Conservation (phyloP, 805 yeast species). For the Tetrapisispora nanseiensis region DNA sequence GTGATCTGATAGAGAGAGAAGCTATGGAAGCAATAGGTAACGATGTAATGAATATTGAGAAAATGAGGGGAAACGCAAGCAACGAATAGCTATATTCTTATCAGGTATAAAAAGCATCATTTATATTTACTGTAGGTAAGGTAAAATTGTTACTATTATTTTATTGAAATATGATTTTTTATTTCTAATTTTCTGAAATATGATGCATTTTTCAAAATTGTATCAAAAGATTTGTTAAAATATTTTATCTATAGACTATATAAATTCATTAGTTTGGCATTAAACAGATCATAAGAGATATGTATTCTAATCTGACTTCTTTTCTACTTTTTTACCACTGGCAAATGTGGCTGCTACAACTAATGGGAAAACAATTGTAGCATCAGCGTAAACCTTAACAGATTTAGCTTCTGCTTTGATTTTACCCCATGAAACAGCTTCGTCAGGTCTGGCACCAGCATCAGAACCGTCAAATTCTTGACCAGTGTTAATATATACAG, state of each 20-base stretch:
- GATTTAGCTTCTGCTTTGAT: constrained; percentile 88
- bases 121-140: background rate
- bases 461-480: constrained; percentile 98
- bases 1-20: constrained; percentile 62
- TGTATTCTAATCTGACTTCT: constrained; percentile 2
- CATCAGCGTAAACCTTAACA: constrained; percentile 93
- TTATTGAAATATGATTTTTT: too few species aligned
- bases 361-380: constrained; percentile 86
- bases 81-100: background rate
- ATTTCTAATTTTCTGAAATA: too few species aligned
- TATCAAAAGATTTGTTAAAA: background rate
- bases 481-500: constrained; percentile 94
- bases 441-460: constrained; percentile 99
- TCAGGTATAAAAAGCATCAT: background rate
- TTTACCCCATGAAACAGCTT: constrained; percentile 98
- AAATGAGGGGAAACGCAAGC: constrained; percentile 51
- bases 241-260: background rate
- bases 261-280: constrained; percentile 4
- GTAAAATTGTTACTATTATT: background rate
- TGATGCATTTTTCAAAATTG: background rate
- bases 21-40: constrained; percentile 64
- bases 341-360: constrained; percentile 98
- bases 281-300: background rate
- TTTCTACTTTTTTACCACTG: constrained; percentile 28
- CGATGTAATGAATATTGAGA: constrained; percentile 61